A percentile compares a stretch with the other conserved stretches of the same genome.
Evolutionary conservation across 2,329 filamentous ascomycete genomes (phyloP).

Genomic region (Diaporthe citrichinensis): DNA sequence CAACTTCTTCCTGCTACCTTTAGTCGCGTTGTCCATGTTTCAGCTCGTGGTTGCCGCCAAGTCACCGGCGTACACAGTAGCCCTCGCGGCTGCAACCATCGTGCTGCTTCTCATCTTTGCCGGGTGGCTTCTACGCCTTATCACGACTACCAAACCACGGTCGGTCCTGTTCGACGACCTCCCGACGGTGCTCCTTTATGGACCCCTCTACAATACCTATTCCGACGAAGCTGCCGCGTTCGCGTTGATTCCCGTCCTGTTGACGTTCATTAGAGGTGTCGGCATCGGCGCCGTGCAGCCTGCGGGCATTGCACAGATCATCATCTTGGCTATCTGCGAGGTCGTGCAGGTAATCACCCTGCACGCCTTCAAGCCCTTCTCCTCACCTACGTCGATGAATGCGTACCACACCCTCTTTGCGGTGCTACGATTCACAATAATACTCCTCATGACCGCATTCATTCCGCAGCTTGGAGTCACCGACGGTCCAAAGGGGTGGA

Average conservation of each 20-base stretch:
- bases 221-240: conserved; percentile 93
- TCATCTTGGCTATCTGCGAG: conserved; percentile 93
- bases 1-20: conserved; percentile 91
- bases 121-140: conserved; percentile 84
- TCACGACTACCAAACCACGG: conserved; percentile 84
- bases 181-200: conserved; percentile 89
- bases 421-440: conserved; percentile 79
- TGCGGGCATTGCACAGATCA: conserved; percentile 92
- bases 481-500: conserved; percentile 89
- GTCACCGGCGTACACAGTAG: conserved; percentile 80
- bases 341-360: conserved; percentile 90
- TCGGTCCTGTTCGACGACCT: conserved; percentile 94
- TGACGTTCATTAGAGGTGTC: conserved; percentile 89
- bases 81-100: conserved; percentile 81
- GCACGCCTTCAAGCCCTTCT: conserved; percentile 91
- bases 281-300: conserved; percentile 94
- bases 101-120: conserved; percentile 80
- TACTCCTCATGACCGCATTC: conserved; percentile 86
- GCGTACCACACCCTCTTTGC: conserved; percentile 92
- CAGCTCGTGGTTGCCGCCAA: conserved; percentile 83
- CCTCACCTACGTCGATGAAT: conserved; percentile 96
- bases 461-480: conserved; percentile 84
- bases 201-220: conserved; percentile 97
- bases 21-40: conserved; percentile 89
- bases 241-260: conserved; percentile 85